Conservation (phyloP, 2,329 filamentous ascomycete species). For the Aspergillus sclerotialis region DNA sequence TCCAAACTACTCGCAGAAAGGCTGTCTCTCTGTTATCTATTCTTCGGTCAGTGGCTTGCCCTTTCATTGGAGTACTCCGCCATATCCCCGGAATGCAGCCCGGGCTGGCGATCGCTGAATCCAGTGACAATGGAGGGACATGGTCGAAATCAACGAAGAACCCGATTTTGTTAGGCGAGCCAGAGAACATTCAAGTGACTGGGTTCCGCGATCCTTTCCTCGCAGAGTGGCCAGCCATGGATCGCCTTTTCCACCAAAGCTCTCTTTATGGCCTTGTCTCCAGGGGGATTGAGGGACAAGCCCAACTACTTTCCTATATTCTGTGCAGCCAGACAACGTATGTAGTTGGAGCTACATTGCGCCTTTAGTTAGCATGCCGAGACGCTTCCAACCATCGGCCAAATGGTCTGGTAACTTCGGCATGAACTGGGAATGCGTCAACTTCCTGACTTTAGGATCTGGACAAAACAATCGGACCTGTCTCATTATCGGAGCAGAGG, state of each 20-base stretch:
- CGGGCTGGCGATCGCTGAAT: slow-evolving; percentile 34
- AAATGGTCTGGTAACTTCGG: slow-evolving; percentile 46
- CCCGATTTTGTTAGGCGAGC: slow-evolving; percentile 31
- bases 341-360: slow-evolving; percentile 42
- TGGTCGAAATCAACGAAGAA: slow-evolving; percentile 31
- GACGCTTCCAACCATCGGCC: slow-evolving; percentile 33
- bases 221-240: slow-evolving; percentile 21
- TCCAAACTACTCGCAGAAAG: no score
- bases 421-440: slow-evolving; percentile 47
- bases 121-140: slow-evolving; percentile 29
- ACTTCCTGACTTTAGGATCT: slow-evolving; percentile 38
- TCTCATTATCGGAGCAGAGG: slow-evolving; percentile 44
- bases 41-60: no score
- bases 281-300: slow-evolving; percentile 37
- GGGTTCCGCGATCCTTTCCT: slow-evolving; percentile 40
- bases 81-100: no score
- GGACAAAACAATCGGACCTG: slow-evolving; percentile 23
- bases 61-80: no score
- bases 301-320: slow-evolving; percentile 45
- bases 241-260: slow-evolving; percentile 3
- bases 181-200: slow-evolving; percentile 27
- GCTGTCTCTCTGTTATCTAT: no score
- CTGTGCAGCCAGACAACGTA: slow-evolving; percentile 33
- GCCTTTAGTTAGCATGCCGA: slow-evolving; percentile 34
- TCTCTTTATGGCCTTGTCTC: slow-evolving; percentile 43